Percentiles rank a stretch among this genome's conserved stretches.
Evolutionary conservation across 148 eudicot genomes (phyloP).

Genomic region (Silene uniflora): DNA sequence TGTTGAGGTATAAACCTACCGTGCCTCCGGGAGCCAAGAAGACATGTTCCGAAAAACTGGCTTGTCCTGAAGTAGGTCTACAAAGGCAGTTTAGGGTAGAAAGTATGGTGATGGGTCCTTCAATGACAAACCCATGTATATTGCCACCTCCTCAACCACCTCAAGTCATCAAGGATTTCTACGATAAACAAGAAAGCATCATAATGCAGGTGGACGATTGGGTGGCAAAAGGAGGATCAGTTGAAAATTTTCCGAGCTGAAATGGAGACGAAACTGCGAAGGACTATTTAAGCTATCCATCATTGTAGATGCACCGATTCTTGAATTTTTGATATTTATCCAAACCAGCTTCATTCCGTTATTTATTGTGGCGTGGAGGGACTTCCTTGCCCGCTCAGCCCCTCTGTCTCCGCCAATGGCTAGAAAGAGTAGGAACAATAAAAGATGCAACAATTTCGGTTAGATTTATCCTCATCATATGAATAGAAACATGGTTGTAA

Average conservation of each 20-base stretch:
- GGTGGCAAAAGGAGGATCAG: conserved; percentile 21
- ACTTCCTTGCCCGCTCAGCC: too few species aligned
- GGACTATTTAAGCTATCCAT: too few species aligned
- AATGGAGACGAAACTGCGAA: not conserved
- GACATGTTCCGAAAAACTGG: conserved; percentile 42
- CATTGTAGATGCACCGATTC: too few species aligned
- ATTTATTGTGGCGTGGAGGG: too few species aligned
- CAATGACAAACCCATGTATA: conserved; percentile 28
- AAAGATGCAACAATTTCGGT: too few species aligned
- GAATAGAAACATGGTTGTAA: too few species aligned
- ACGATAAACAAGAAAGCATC: conserved; percentile 27
- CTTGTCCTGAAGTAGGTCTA: conserved; percentile 31
- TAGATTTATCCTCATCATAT: too few species aligned
- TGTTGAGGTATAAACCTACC: conserved; percentile 39
- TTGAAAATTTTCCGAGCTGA: not conserved
- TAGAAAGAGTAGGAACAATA: too few species aligned
- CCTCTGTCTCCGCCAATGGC: too few species aligned
- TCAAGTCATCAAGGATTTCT: conserved; percentile 22
- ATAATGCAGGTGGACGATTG: conserved; percentile 36
- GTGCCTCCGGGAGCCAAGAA: conserved; percentile 32
- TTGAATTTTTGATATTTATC: too few species aligned
- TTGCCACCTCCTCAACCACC: conserved; percentile 36
- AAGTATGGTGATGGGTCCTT: conserved; percentile 30
- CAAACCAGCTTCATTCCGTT: too few species aligned
- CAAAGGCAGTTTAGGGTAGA: conserved; percentile 33